Evolutionary conservation across 1,284 basidiomycete species (phyloP).

Genomic region (Tylopilus orsonianus): DNA sequence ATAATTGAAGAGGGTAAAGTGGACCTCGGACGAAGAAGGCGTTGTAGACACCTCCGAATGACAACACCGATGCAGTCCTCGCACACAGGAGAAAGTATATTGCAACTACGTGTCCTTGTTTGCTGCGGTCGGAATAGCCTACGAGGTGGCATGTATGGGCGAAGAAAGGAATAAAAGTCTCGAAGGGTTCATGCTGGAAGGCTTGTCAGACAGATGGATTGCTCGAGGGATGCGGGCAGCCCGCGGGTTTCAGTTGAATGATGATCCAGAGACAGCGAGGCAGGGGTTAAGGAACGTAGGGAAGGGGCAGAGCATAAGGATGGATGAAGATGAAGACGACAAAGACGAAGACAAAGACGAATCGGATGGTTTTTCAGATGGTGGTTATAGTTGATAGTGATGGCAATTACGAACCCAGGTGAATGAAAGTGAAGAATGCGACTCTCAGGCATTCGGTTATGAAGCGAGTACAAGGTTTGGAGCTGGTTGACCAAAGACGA

Average conservation of each 20-base stretch:
- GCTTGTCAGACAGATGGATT: constrained; percentile 13
- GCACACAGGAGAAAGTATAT: constrained; percentile 11
- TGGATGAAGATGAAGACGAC: neutral
- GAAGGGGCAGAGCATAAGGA: neutral
- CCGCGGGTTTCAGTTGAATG: constrained; percentile 7
- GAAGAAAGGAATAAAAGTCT: constrained; percentile 2
- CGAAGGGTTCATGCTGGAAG: constrained; percentile 6
- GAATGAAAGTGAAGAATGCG: too few species aligned
- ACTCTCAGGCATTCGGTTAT: too few species aligned
- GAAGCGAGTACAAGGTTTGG: too few species aligned
- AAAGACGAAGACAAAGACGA: neutral
- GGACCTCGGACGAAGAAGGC: constrained; percentile 4
- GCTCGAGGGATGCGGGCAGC: constrained; percentile 14
- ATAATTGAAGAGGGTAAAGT: constrained; percentile 8
- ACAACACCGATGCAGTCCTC: constrained; percentile 1
- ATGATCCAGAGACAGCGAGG: constrained; percentile 5
- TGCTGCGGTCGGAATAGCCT: constrained; percentile 10
- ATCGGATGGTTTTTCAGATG: neutral
- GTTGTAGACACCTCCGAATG: neutral
- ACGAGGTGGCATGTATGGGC: constrained; percentile 12
- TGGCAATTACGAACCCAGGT: too few species aligned
- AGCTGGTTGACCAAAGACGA: too few species aligned
- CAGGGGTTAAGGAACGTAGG: constrained; percentile 1
- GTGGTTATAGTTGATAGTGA: neutral
- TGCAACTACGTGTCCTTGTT: constrained; percentile 8